Conservation (phyloP, 345 rosid genomes). For the Eucalyptus pauciflora region DNA sequence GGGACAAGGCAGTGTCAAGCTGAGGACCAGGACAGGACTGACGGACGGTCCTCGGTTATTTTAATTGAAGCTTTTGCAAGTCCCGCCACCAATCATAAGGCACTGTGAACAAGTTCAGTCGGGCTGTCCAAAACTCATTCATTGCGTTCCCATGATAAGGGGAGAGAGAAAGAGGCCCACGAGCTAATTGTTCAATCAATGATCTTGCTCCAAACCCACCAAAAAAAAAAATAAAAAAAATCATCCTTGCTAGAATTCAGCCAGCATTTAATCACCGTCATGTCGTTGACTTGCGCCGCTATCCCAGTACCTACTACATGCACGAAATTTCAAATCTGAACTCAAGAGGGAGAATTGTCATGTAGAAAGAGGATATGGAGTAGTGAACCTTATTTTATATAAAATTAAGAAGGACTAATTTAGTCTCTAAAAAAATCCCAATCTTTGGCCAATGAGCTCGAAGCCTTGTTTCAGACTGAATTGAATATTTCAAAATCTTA, state of each 20-base stretch:
- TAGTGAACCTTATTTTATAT: neutral
- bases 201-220: neutral
- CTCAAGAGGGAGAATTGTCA: neutral
- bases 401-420: neutral
- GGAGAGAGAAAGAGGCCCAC: neutral
- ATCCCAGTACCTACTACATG: neutral
- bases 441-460: neutral
- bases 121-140: neutral
- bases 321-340: neutral
- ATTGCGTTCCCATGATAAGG: neutral
- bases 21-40: neutral
- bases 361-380: accelerated
- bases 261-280: neutral
- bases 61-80: neutral
- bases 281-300: neutral
- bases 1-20: neutral
- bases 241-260: neutral
- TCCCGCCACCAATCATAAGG: neutral
- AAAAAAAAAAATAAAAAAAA: neutral
- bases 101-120: neutral
- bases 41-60: neutral
- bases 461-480: neutral
- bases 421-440: neutral
- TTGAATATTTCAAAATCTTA: neutral
- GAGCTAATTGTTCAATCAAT: neutral